These are phyloP conservation scores for Pestalotiopsis sp. DNA, from an alignment of 2,329 filamentous ascomycete genomes.

Conservation along the genomic window DNA sequence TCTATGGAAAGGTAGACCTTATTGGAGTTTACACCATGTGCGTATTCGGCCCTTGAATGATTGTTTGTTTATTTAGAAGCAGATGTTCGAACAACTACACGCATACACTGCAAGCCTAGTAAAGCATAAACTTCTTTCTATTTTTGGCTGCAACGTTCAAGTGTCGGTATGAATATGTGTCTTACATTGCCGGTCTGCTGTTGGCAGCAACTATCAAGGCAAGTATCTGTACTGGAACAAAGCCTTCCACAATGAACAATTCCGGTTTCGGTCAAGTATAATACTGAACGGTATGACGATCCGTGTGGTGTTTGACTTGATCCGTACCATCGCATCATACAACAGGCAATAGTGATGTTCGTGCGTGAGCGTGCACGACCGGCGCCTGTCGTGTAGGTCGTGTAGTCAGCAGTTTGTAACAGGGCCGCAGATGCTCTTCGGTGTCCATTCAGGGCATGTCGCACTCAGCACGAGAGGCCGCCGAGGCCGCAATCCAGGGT, in stretches of 20 bases:
- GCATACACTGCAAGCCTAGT: background rate
- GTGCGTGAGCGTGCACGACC: background rate
- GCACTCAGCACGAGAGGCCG: constrained; percentile 4
- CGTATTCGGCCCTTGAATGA: background rate
- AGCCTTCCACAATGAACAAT: background rate
- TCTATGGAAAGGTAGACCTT: background rate
- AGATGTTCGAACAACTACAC: background rate
- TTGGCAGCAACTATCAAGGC: background rate
- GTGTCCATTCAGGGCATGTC: background rate
- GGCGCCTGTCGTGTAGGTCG: background rate
- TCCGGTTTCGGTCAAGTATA: background rate
- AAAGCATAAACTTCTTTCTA: background rate
- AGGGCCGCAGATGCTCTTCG: background rate
- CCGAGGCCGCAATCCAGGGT: background rate
- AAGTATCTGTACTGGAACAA: too few species aligned
- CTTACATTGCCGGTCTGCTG: background rate
- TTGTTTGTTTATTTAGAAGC: background rate
- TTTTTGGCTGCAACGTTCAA: background rate
- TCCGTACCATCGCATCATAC: background rate
- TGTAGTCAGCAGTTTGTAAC: background rate
- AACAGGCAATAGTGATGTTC: background rate
- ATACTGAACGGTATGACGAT: background rate
- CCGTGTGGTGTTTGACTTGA: background rate
- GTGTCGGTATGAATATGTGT: background rate
- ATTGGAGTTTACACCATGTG: background rate